Base-by-base conservation (phyloP, 108 stramenopile genomes). In the Cyclotella distinguenda region DNA sequence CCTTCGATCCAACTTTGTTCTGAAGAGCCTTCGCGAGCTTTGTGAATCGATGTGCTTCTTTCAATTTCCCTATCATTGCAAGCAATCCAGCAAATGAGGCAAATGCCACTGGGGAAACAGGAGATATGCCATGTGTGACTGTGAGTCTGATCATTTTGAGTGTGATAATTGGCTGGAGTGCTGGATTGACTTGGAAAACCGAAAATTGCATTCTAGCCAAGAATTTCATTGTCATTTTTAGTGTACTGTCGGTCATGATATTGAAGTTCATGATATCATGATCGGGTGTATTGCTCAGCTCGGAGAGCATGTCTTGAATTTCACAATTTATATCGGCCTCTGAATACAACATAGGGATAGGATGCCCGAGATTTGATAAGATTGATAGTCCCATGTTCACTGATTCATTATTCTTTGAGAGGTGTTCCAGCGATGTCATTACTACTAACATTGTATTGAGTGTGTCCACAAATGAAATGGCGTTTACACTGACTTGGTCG, bases 151-250 rank as follows among this genome's bases (percentile, higher is more conserved):
- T 31, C 25, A 50, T 22, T 16, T 52, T 39, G 15, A 49, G 48
- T 16, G 32, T 23, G 6, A 60, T 31, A 4, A 60, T 33, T 31
- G 59, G 28, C n/a, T 27, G 43, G 4, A 36, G 34, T 19, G 11
- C 21, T 39, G 55, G 55, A n/a, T 13, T 36, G 6, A 48, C 32
- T 31, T 35, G 21, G 8, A 31, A 49, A 13, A 60, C 11, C 6
- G 18, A 18, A 1, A 36, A 12, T 15, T 18, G 25, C 12, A 49
- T 15, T 22, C 45, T 40, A 3, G 35, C 5, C 10, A 69, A 40
- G 28, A 42, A 61, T 23, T 62, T 36, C 68, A 69, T 62, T 3
- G 61, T 60, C 34, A 52, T 63, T 0, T 39, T 47, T 26, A 36
- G 62, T 13, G 12, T 34, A 1, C 22, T 8, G 28, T 69, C 60